phyloP scores from a whole-genome alignment of 345 rosid species.

The Acer campestre region DNA sequence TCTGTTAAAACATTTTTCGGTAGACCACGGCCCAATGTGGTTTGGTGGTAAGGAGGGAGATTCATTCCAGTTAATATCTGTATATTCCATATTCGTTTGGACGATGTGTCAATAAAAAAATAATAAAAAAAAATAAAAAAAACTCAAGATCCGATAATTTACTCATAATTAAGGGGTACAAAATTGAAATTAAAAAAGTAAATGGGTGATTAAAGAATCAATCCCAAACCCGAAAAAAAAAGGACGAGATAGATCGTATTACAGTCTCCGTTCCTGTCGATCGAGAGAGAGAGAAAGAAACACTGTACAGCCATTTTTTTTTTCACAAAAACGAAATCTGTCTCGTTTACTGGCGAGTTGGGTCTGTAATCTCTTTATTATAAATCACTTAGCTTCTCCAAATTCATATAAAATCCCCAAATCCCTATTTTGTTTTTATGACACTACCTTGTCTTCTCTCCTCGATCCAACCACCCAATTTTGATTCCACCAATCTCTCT shows the following conservation, averaged over 20 bases:
- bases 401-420: not conserved
- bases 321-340: not conserved
- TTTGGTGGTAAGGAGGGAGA: too few relatives aligned
- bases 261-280: constrained; percentile 13
- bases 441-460: not conserved
- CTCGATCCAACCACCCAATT: constrained; percentile 27
- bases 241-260: not conserved
- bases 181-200: not conserved
- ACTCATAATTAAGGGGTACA: not conserved
- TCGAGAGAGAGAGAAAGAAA: not conserved
- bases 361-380: too few relatives aligned
- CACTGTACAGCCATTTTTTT: not conserved
- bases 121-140: too few relatives aligned
- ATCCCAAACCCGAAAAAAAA: not conserved
- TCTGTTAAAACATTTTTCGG: too few relatives aligned
- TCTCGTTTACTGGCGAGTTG: not conserved
- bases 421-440: not conserved
- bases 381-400: not conserved
- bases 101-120: too few relatives aligned
- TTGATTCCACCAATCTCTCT: not conserved
- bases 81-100: too few relatives aligned
- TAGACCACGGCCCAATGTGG: too few relatives aligned
- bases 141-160: too few relatives aligned
- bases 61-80: too few relatives aligned
- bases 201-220: not conserved